Evolutionary conservation across 495 filamentous ascomycete genomes (phyloP), one percentile per base, ranked within the genome.

Genomic region (Bryoglossum gracile): DNA sequence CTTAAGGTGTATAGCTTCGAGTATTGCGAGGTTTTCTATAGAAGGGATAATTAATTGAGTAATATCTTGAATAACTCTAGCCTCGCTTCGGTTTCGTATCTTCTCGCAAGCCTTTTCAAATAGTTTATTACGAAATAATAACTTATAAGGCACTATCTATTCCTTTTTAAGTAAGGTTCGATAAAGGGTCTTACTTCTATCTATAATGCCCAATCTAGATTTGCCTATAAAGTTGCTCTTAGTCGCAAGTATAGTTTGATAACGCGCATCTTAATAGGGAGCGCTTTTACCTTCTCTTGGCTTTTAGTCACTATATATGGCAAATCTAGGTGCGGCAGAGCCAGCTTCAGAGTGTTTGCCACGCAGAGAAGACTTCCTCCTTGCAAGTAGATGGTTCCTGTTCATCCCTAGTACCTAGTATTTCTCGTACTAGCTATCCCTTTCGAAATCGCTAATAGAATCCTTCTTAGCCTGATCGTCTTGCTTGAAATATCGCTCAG

Each of bases 301-400:
- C 57, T 57, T 63, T 50, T 69, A 42, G 49, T 69, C 64, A 59
- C 66, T 70, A 16, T 62, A 52, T 24, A 59, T 69, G n/a, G 50
- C 54, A 45, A 56, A 64, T 34, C 55, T 65, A 32, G 25, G 25
- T 33, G 22, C 34, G 35, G 43, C 47, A 52, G 60, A 59, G 37
- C 41, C 34, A 53, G 60, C 23, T 48, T 62, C 57, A 32, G 62
- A 69, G 58, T 45, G 48, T 43, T 70, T 71, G 19, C 63, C 49
- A 34, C 53, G 39, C 43, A 60, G 53, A 44, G 61, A 64, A 24
- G 60, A 49, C 19, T 38, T 43, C 30, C n/a, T 50, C 30, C 38
- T 44, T 41, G 41, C 41, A 52, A 46, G 32, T 34, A 43, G 26
- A 14, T 43, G 26, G 44, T 33, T 43, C 39, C 43, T 33, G n/a